These are phyloP conservation scores for Wallacemonas sp. DNA, from an alignment of 208 protist species.

Conservation along the genomic window DNA sequence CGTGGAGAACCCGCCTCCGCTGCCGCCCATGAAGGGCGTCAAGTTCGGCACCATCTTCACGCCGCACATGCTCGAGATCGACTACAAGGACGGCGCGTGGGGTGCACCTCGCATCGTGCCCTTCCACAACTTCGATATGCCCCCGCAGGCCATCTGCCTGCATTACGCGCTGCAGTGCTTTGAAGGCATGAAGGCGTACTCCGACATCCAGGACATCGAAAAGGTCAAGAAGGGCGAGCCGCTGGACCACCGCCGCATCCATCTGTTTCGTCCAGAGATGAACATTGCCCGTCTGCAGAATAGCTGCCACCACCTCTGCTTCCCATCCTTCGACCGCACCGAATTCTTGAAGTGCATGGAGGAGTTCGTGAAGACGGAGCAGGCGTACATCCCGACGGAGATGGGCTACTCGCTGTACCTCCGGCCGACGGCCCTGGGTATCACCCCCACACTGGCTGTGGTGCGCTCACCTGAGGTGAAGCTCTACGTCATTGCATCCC, in stretches of 20 bases:
- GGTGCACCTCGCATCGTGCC: slow-evolving; percentile 66
- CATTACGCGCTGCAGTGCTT: slow-evolving; percentile 96
- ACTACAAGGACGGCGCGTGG: slow-evolving; percentile 87
- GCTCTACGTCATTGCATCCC: slow-evolving; percentile 95
- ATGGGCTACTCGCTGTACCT: slow-evolving; percentile 98
- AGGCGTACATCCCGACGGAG: slow-evolving; percentile 90
- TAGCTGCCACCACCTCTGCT: slow-evolving; percentile 85
- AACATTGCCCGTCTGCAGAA: slow-evolving; percentile 93
- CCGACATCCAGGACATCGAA: slow-evolving; percentile 67
- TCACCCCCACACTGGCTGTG: slow-evolving; percentile 71
- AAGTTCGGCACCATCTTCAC: slow-evolving; percentile 94
- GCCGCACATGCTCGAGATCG: slow-evolving; percentile 96
- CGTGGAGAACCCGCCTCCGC: slow-evolving; percentile 44
- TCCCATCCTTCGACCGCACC: slow-evolving; percentile 91
- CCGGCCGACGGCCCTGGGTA: slow-evolving; percentile 96
- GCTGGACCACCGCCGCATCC: slow-evolving; percentile 38
- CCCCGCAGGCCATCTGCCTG: slow-evolving; percentile 86
- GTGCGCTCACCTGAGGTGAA: slow-evolving; percentile 38
- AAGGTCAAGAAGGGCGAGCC: slow-evolving; percentile 28
- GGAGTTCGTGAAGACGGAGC: slow-evolving; percentile 92
- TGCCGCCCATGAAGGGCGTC: slow-evolving; percentile 54
- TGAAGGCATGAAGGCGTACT: slow-evolving; percentile 99
- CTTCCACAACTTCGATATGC: slow-evolving; percentile 78
- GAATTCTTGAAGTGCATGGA: slow-evolving; percentile 92
- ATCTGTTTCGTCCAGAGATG: slow-evolving; percentile 96